Conservation (phyloP, 2,329 filamentous ascomycete species). For the Dactylella cylindrospora region DNA sequence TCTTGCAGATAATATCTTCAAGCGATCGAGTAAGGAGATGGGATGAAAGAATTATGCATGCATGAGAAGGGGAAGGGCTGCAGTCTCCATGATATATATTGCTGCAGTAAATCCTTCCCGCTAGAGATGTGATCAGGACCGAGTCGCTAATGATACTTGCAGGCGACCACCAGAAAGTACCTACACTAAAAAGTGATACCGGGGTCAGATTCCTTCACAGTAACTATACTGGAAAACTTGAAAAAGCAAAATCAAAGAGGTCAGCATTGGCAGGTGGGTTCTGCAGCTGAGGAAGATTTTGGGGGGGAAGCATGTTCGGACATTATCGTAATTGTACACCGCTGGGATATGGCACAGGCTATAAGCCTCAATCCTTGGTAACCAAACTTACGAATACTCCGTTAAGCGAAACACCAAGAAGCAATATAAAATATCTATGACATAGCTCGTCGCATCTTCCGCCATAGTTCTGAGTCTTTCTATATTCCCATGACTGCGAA, state of each 20-base stretch:
- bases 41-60: conserved; percentile 38
- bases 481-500: conserved; percentile 25
- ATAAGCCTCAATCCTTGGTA: conserved; percentile 38
- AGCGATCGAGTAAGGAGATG: conserved; percentile 41
- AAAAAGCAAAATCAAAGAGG: conserved; percentile 7
- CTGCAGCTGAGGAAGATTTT: conserved; percentile 38
- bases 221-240: too few species aligned
- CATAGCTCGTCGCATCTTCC: too few species aligned
- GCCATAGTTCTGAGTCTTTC: conserved; percentile 6
- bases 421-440: conserved; percentile 17
- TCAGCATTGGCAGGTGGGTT: conserved; percentile 41
- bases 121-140: conserved; percentile 38
- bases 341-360: conserved; percentile 30
- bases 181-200: conserved; percentile 27
- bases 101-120: conserved; percentile 26
- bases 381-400: conserved; percentile 13
- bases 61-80: conserved; percentile 30
- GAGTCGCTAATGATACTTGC: conserved; percentile 43
- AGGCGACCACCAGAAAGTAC: conserved; percentile 40
- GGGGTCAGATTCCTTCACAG: conserved; percentile 42
- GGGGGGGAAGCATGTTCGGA: conserved; percentile 23
- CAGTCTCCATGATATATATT: conserved; percentile 35
- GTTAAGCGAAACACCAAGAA: conserved; percentile 4
- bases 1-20: conserved; percentile 31
- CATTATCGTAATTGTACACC: conserved; percentile 31